A percentile compares a stretch with the other conserved stretches of the same genome.
phyloP scores from a whole-genome alignment of 305 asterid species.

The Ruellia speciosa region DNA sequence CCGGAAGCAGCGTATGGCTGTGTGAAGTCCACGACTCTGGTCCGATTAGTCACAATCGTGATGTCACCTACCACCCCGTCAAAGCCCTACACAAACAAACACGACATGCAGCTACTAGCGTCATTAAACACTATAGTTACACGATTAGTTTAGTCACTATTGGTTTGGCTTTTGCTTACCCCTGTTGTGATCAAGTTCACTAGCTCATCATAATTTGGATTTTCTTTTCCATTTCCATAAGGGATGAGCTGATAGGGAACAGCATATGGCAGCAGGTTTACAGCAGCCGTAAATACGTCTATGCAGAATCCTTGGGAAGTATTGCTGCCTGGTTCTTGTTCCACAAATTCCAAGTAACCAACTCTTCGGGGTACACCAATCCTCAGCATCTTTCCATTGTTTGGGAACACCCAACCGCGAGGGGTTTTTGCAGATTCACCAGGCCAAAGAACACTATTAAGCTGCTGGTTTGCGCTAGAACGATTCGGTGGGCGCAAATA shows the following conservation, averaged over 20 bases:
- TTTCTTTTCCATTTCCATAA: constrained; percentile 40
- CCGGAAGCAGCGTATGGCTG: constrained; percentile 57
- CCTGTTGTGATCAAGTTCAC: constrained; percentile 37
- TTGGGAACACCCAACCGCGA: constrained; percentile 61
- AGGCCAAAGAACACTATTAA: constrained; percentile 51
- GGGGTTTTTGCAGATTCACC: constrained; percentile 38
- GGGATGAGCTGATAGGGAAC: constrained; percentile 43
- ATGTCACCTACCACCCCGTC: constrained; percentile 65
- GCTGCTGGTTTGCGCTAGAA: constrained; percentile 30
- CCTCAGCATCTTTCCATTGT: constrained; percentile 33
- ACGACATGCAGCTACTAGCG: constrained; percentile 12
- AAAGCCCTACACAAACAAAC: constrained; percentile 32
- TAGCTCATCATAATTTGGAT: constrained; percentile 41
- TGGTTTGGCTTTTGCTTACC: constrained; percentile 28
- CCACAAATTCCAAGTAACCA: constrained; percentile 37
- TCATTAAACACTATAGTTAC: neutral
- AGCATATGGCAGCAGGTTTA: constrained; percentile 44
- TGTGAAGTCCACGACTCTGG: constrained; percentile 50
- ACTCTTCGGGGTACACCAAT: constrained; percentile 50
- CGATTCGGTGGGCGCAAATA: constrained; percentile 31
- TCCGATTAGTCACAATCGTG: constrained; percentile 42
- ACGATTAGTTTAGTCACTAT: neutral
- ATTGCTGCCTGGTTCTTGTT: constrained; percentile 28
- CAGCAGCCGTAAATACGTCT: constrained; percentile 53
- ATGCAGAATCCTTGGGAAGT: constrained; percentile 43